phyloP scores from a whole-genome alignment of 768 basidiomycete genomes.

The Amanita jacksonii region DNA sequence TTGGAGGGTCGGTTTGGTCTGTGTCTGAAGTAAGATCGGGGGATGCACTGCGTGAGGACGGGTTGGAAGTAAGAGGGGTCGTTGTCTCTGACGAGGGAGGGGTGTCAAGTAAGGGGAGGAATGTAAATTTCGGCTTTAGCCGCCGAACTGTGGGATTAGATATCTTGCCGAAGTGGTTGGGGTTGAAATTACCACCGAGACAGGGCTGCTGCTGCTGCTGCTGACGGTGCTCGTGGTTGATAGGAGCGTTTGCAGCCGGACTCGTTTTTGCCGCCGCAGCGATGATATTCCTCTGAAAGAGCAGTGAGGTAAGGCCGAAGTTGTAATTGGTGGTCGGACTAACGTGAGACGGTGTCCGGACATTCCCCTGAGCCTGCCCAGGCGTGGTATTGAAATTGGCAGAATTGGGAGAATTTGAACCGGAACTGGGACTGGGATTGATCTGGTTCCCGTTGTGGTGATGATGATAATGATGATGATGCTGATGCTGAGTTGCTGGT shows the following conservation, averaged over 20 bases:
- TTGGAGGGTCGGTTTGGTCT: constrained; percentile 25
- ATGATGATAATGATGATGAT: too few species aligned
- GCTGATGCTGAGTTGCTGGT: too few species aligned
- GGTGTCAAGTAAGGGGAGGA: constrained; percentile 28
- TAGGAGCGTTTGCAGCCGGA: too few species aligned
- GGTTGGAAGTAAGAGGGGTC: constrained; percentile 13
- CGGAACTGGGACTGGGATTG: constrained; percentile 9
- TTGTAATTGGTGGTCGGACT: constrained; percentile 11
- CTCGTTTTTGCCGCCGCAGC: too few species aligned
- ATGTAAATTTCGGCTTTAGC: constrained; percentile 12
- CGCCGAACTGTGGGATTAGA: constrained; percentile 8
- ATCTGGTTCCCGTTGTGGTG: too few species aligned
- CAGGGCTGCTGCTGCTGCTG: neutral
- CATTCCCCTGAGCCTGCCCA: too few species aligned
- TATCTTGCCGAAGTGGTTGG: neutral
- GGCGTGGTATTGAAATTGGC: too few species aligned
- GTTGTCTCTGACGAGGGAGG: constrained; percentile 14
- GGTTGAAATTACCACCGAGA: neutral
- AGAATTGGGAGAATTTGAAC: too few species aligned
- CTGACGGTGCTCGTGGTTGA: too few species aligned
- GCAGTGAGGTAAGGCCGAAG: constrained; percentile 9
- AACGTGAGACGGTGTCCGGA: constrained; percentile 8
- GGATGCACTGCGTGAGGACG: constrained; percentile 14
- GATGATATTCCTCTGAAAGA: constrained; percentile 8
- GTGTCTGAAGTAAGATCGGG: constrained; percentile 18